Evolutionary conservation across 2,329 filamentous ascomycete species (phyloP).

Genomic region (Mycosphaerella sp.): DNA sequence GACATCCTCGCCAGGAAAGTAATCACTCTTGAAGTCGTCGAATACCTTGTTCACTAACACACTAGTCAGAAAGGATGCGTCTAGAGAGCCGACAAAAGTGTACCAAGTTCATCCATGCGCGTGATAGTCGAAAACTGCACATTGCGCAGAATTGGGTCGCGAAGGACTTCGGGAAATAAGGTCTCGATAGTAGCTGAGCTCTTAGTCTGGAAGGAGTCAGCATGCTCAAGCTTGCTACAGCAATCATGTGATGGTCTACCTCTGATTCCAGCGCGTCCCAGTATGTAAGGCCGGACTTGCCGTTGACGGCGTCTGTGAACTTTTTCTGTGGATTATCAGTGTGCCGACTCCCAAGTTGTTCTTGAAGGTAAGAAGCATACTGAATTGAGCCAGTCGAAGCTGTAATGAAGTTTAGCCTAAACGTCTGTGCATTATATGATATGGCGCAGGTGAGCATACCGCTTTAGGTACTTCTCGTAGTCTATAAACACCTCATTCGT

Average conservation of each 20-base stretch:
- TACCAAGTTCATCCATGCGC: slow-evolving; percentile 75
- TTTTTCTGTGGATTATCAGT: slow-evolving; percentile 54
- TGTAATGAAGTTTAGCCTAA: slow-evolving; percentile 35
- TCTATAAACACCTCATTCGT: slow-evolving; percentile 84
- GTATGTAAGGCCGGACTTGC: slow-evolving; percentile 83
- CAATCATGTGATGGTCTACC: slow-evolving; percentile 26
- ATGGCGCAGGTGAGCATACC: slow-evolving; percentile 50
- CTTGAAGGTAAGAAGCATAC: slow-evolving; percentile 44
- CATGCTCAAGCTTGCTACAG: background rate
- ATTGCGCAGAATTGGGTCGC: slow-evolving; percentile 80
- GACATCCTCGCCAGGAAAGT: slow-evolving; percentile 82
- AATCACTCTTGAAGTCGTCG: slow-evolving; percentile 70
- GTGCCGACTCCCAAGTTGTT: background rate
- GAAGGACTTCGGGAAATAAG: slow-evolving; percentile 83
- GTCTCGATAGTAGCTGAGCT: slow-evolving; percentile 86
- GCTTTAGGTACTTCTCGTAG: slow-evolving; percentile 80
- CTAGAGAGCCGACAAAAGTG: slow-evolving; percentile 21
- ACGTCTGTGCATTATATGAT: background rate
- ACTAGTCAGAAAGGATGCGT: slow-evolving; percentile 1
- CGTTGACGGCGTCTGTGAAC: slow-evolving; percentile 94
- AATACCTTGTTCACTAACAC: slow-evolving; percentile 51
- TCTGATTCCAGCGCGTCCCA: slow-evolving; percentile 67
- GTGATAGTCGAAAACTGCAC: slow-evolving; percentile 88
- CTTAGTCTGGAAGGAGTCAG: slow-evolving; percentile 38
- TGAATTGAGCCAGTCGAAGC: slow-evolving; percentile 91